A percentile compares a stretch with the other conserved stretches of the same genome.
Evolutionary conservation across 148 eudicot genomes (phyloP).

Genomic region (Fagopyrum tataricum): DNA sequence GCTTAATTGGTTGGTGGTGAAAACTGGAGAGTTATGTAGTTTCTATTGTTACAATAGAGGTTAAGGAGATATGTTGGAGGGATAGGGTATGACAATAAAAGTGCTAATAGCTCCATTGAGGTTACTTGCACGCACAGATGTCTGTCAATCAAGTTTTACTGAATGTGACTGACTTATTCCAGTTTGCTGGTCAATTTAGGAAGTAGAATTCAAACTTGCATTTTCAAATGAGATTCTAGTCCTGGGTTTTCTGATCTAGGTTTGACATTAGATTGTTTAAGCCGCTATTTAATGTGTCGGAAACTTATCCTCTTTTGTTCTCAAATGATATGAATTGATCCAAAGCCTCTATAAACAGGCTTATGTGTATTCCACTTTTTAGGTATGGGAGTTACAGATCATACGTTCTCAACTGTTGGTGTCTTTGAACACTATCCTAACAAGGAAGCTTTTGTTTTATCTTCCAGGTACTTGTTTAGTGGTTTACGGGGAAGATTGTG

Average conservation of each 20-base stretch:
- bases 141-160: background rate
- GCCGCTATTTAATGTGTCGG: background rate
- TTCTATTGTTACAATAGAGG: background rate
- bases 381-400: background rate
- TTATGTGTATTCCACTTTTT: background rate
- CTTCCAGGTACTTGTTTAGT: conserved; percentile 18
- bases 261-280: background rate
- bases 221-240: background rate
- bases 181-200: background rate
- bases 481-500: conserved; percentile 21
- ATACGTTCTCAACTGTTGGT: background rate
- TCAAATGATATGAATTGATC: background rate
- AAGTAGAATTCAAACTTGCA: background rate
- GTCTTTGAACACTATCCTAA: background rate
- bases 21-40: background rate
- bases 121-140: background rate
- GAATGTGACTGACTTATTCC: background rate
- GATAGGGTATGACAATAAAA: background rate
- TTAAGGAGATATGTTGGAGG: background rate
- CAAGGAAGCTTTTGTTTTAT: conserved; percentile 11
- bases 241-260: background rate
- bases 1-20: background rate
- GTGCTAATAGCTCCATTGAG: background rate
- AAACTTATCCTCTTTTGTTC: background rate
- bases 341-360: background rate